Conservation (phyloP, 2,329 filamentous ascomycete species). For the Nemania bipapillata region DNA sequence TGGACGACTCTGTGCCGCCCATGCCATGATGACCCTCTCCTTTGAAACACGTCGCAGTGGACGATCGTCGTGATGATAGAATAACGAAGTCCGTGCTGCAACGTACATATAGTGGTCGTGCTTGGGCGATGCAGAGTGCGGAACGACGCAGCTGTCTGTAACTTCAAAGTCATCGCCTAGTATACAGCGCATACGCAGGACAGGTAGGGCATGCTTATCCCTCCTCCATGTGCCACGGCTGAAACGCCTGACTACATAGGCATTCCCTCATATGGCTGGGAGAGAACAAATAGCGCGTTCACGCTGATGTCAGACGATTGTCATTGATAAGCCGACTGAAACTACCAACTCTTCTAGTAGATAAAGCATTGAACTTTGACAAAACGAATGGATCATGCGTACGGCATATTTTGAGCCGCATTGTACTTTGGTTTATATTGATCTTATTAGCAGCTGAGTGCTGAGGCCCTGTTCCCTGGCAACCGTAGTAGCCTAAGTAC, state of each 20-base stretch:
- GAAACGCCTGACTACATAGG: conserved; percentile 22
- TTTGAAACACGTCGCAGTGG: conserved; percentile 27
- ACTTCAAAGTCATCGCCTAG: conserved; percentile 7
- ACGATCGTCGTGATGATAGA: conserved; percentile 27
- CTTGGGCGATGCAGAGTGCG: conserved; percentile 32
- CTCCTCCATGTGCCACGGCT: conserved; percentile 11
- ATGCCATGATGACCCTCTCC: conserved; percentile 11
- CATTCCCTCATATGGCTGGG: conserved; percentile 38
- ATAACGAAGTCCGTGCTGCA: conserved; percentile 19
- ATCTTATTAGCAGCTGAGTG: not conserved
- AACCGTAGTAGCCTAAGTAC: not conserved
- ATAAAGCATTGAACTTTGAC: not conserved
- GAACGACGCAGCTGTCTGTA: conserved; percentile 26
- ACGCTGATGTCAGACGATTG: conserved; percentile 40
- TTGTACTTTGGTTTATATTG: conserved; percentile 1
- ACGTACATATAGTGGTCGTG: conserved; percentile 4
- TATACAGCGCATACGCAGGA: not conserved
- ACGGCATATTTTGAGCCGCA: not conserved
- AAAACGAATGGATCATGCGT: conserved; percentile 10
- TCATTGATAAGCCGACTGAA: conserved; percentile 20
- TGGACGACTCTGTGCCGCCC: conserved; percentile 7
- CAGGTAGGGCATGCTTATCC: conserved; percentile 18
- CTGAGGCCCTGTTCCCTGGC: not conserved
- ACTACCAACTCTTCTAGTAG: not conserved
- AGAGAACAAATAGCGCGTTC: conserved; percentile 10